phyloP scores from a whole-genome alignment of 306 rosid species.

The Adenanthera pavonina region DNA sequence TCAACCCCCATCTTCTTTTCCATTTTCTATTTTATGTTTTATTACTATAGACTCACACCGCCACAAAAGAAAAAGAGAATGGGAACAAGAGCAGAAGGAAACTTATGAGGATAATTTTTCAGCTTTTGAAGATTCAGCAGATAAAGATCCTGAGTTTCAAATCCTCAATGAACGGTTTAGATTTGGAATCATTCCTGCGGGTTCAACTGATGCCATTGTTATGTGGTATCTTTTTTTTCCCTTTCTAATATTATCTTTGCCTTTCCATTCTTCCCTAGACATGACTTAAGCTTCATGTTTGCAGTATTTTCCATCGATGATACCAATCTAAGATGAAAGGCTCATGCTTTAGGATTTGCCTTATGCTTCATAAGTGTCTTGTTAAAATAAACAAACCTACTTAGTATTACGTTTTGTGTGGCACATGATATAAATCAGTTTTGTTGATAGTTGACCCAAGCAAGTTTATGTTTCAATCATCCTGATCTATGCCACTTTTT shows the following conservation, averaged over 20 bases:
- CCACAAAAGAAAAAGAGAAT: neutral
- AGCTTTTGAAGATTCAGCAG: conserved; percentile 57
- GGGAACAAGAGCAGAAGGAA: neutral
- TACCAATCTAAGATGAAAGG: too few relatives aligned
- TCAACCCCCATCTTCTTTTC: conserved; percentile 27
- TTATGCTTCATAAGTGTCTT: neutral
- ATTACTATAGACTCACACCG: conserved; percentile 15
- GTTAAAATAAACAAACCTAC: neutral
- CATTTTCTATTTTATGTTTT: conserved; percentile 28
- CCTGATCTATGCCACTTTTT: neutral
- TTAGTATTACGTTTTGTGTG: neutral
- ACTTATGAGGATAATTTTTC: conserved; percentile 36
- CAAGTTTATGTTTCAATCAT: conserved; percentile 1
- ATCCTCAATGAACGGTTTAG: conserved; percentile 68
- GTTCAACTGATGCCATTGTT: conserved; percentile 96
- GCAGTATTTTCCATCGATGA: too few relatives aligned
- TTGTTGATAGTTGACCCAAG: neutral
- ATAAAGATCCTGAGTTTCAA: conserved; percentile 59
- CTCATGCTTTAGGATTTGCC: conserved; percentile 11
- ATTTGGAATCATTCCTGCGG: conserved; percentile 95
- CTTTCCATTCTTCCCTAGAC: conserved; percentile 20
- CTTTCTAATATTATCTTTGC: conserved; percentile 17
- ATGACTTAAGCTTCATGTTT: conserved; percentile 17
- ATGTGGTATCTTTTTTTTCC: conserved; percentile 69
- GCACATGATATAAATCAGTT: neutral